phyloP scores from a whole-genome alignment of 306 rosid species.

The Quercus glauca region DNA sequence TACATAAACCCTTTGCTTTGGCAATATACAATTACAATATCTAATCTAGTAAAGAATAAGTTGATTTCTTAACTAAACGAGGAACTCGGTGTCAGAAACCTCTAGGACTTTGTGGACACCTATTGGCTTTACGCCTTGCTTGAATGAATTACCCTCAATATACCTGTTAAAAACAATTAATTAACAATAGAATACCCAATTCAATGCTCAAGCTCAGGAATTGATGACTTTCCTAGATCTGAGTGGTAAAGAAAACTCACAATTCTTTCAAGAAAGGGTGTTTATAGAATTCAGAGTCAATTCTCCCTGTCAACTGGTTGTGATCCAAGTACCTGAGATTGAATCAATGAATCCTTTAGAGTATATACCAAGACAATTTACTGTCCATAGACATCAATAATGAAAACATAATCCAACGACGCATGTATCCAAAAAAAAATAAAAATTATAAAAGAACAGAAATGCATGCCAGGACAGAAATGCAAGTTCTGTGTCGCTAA shows the following conservation, averaged over 20 bases:
- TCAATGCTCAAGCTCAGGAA: constrained; percentile 6
- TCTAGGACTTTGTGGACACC: constrained; percentile 90
- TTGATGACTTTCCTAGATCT: background rate
- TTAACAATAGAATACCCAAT: constrained; percentile 12
- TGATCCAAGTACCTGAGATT: constrained; percentile 84
- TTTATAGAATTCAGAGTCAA: constrained; percentile 82
- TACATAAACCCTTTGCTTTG: constrained; percentile 32
- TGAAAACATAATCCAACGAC: background rate
- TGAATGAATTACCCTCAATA: constrained; percentile 83
- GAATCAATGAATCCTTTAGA: constrained; percentile 9
- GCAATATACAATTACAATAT: constrained; percentile 32
- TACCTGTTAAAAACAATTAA: constrained; percentile 45
- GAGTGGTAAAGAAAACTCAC: constrained; percentile 51
- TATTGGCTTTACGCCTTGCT: constrained; percentile 79
- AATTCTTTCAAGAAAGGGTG: constrained; percentile 94
- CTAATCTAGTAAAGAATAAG: constrained; percentile 16
- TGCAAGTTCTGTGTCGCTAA: background rate
- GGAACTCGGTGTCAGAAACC: constrained; percentile 85
- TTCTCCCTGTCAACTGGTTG: constrained; percentile 96
- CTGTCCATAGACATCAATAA: background rate
- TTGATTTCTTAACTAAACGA: constrained; percentile 48
- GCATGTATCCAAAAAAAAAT: too few species aligned
- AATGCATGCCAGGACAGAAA: background rate
- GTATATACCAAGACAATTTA: background rate
- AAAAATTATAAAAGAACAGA: background rate